Conservation (phyloP, 2,329 filamentous ascomycete species). For the Aspergillus sp. region DNA sequence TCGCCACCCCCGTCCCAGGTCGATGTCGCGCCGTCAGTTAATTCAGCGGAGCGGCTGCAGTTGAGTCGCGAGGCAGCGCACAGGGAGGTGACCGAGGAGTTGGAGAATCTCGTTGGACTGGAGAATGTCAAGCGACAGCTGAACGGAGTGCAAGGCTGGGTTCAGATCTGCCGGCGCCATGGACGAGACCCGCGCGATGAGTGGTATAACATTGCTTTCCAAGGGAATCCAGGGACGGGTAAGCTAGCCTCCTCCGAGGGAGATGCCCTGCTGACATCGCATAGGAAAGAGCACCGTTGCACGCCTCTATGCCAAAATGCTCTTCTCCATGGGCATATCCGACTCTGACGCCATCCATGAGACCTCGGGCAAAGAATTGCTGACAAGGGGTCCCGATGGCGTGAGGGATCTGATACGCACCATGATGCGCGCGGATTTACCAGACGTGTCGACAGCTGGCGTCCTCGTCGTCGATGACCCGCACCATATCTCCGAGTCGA, state of each 20-base stretch:
- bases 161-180: slow-evolving; percentile 20
- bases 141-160: slow-evolving; percentile 18
- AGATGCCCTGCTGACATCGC: neutral
- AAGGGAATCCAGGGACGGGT: slow-evolving; percentile 20
- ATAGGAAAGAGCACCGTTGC: slow-evolving; percentile 18
- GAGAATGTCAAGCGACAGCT: slow-evolving; percentile 21
- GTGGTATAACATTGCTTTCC: slow-evolving; percentile 20
- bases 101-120: slow-evolving; percentile 15
- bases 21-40: neutral
- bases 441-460: slow-evolving; percentile 9
- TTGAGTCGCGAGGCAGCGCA: slow-evolving; percentile 10
- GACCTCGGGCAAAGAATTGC: slow-evolving; percentile 15
- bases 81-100: slow-evolving; percentile 12
- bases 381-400: slow-evolving; percentile 10
- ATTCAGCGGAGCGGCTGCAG: slow-evolving; percentile 7
- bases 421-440: slow-evolving; percentile 8
- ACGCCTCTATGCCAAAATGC: slow-evolving; percentile 20
- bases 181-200: slow-evolving; percentile 19
- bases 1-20: neutral
- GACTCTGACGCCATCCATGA: slow-evolving; percentile 12
- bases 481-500: slow-evolving; percentile 5
- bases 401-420: slow-evolving; percentile 8
- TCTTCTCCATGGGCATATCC: slow-evolving; percentile 17
- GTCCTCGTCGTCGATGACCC: slow-evolving; percentile 17
- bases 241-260: neutral